Evolutionary conservation across 192 early-diverging fungal genomes (phyloP).

Genomic region (Paraglomus occultum): DNA sequence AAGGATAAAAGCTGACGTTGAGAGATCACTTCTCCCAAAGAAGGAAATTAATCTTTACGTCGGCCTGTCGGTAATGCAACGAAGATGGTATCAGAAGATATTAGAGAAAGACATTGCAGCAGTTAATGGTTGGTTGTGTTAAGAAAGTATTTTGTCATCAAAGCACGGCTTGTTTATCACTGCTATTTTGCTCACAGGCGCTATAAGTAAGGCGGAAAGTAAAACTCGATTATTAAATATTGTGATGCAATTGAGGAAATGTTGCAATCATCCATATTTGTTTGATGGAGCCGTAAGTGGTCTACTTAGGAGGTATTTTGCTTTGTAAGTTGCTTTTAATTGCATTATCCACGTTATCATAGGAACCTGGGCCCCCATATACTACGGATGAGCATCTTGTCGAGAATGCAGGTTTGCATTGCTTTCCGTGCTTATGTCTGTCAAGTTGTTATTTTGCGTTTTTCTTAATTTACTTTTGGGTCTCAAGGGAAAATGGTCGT

Average conservation of each 20-base stretch:
- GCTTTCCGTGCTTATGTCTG: background rate
- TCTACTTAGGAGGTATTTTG: background rate
- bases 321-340: conserved; percentile 43
- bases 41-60: conserved; percentile 92
- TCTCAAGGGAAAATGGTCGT: conserved; percentile 84
- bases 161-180: background rate
- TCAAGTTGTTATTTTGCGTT: conserved; percentile 13
- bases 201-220: conserved; percentile 68
- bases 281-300: conserved; percentile 69
- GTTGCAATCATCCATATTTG: conserved; percentile 96
- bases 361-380: conserved; percentile 93
- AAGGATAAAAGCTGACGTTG: conserved; percentile 93
- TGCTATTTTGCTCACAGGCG: conserved; percentile 37
- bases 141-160: background rate
- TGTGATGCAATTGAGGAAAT: conserved; percentile 92
- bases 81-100: conserved; percentile 93
- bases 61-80: conserved; percentile 92
- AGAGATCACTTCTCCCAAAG: conserved; percentile 94
- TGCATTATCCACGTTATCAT: conserved; percentile 51
- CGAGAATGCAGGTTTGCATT: conserved; percentile 65
- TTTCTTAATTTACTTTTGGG: conserved; percentile 4
- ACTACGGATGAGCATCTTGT: conserved; percentile 97
- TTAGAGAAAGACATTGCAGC: conserved; percentile 97
- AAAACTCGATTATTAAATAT: conserved; percentile 94
- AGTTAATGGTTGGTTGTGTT: conserved; percentile 69